These are phyloP conservation scores for Scolecobasidium constrictum DNA, from an alignment of 2,329 filamentous ascomycete genomes.

Conservation along the genomic window DNA sequence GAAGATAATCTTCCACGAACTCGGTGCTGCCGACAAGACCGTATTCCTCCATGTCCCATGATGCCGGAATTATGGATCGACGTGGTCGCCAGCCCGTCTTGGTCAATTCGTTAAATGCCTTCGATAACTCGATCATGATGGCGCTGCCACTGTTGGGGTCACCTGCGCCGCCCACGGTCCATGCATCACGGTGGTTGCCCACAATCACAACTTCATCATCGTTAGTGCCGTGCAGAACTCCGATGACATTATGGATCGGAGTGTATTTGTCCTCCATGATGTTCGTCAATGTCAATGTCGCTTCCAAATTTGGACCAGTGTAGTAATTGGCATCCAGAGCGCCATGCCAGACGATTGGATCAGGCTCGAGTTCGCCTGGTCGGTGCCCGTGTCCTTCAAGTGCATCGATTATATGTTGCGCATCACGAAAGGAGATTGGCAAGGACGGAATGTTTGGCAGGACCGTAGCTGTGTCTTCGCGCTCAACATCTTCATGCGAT, in stretches of 20 bases:
- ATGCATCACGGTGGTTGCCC: conserved; percentile 44
- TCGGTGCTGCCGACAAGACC: conserved; percentile 33
- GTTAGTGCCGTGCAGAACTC: conserved; percentile 58
- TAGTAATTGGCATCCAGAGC: conserved; percentile 23
- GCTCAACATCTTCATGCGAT: conserved; percentile 18
- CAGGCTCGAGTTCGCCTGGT: no score
- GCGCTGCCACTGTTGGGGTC: conserved; percentile 42
- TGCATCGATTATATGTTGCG: conserved; percentile 19
- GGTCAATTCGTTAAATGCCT: conserved; percentile 36
- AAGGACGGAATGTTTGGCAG: conserved; percentile 25
- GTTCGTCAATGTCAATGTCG: conserved; percentile 39
- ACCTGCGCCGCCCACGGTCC: conserved; percentile 42
- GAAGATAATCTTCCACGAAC: conserved; percentile 39
- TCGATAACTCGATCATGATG: conserved; percentile 38
- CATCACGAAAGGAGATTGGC: conserved; percentile 21
- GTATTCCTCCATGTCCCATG: conserved; percentile 34
- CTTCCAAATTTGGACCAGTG: conserved; percentile 43
- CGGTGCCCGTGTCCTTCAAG: conserved; percentile 25
- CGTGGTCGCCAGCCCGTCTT: conserved; percentile 41
- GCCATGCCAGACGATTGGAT: conserved; percentile 22
- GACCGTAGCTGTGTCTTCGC: conserved; percentile 17
- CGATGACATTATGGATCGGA: conserved; percentile 65
- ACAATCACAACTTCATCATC: conserved; percentile 42
- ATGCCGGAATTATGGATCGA: conserved; percentile 35
- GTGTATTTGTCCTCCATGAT: conserved; percentile 74